Percentiles rank a stretch among this genome's conserved stretches.
These are phyloP conservation scores for Climacium dendroides DNA, from an alignment of 225 moss, liverwort and hornwort genomes.

Conservation along the genomic window DNA sequence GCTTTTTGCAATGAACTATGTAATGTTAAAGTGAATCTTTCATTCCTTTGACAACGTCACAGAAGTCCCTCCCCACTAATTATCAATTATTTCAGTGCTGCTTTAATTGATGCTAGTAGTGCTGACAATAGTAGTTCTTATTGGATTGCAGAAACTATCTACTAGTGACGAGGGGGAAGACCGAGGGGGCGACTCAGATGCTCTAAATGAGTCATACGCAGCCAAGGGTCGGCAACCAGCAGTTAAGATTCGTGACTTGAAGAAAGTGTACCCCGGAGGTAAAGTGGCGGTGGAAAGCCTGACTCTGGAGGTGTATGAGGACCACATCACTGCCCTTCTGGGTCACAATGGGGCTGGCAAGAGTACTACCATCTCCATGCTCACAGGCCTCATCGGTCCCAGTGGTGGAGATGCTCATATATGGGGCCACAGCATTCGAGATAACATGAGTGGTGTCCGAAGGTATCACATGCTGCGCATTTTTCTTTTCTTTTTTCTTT, in stretches of 20 bases:
- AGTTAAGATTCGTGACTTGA: slow-evolving; percentile 53
- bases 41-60: not conserved
- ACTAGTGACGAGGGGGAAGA: slow-evolving; percentile 19
- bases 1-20: not conserved
- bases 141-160: slow-evolving; percentile 25
- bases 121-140: not conserved
- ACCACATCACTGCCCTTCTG: slow-evolving; percentile 84
- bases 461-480: slow-evolving; percentile 21
- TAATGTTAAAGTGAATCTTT: not conserved
- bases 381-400: slow-evolving; percentile 74
- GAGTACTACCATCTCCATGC: slow-evolving; percentile 87
- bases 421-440: slow-evolving; percentile 81
- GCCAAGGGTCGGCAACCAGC: slow-evolving; percentile 56
- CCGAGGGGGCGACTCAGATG: not conserved
- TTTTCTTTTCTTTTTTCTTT: not conserved
- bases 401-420: slow-evolving; percentile 73
- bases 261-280: slow-evolving; percentile 66
- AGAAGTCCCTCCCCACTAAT: not conserved
- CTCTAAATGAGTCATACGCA: slow-evolving; percentile 52
- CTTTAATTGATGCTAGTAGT: not conserved
- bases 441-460: slow-evolving; percentile 63
- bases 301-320: slow-evolving; percentile 69
- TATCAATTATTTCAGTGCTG: not conserved
- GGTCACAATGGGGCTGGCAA: slow-evolving; percentile 98
- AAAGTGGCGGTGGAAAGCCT: slow-evolving; percentile 82